A percentile compares a stretch with the other conserved stretches of the same genome.
Evolutionary conservation across 1,284 basidiomycete genomes (phyloP).

Genomic region (Xerocomus minutiporus): DNA sequence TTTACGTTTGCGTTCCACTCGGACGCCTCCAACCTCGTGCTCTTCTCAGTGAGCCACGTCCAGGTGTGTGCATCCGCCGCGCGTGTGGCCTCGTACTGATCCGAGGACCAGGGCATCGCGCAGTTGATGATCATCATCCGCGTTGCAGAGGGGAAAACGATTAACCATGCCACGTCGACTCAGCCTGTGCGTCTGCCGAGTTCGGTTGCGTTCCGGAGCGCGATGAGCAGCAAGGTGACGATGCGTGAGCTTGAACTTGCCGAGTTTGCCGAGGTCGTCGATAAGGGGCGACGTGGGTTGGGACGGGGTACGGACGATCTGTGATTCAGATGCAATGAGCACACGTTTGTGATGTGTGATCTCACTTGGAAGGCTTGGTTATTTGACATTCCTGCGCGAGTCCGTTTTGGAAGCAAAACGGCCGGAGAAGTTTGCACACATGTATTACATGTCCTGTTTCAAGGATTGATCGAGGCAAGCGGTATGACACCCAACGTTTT

Average conservation of each 20-base stretch:
- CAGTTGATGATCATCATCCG: slow-evolving; percentile 1
- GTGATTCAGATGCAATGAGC: neutral
- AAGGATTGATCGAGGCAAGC: too few species aligned
- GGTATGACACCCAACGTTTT: too few species aligned
- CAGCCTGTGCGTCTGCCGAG: neutral
- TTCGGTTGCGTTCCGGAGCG: slow-evolving; percentile 9
- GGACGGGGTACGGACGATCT: neutral
- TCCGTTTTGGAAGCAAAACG: too few species aligned
- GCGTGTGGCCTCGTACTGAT: slow-evolving; percentile 1
- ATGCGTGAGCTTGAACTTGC: neutral
- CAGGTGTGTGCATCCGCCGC: slow-evolving; percentile 18
- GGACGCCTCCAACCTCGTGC: neutral
- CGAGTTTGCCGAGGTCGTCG: neutral
- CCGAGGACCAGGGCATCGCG: too few species aligned
- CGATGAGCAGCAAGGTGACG: neutral
- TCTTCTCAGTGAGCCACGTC: too few species aligned
- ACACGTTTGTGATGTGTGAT: too few species aligned
- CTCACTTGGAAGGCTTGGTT: too few species aligned
- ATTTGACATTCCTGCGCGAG: too few species aligned
- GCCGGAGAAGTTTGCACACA: too few species aligned
- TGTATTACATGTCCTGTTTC: too few species aligned
- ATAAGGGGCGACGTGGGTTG: neutral
- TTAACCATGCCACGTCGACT: neutral
- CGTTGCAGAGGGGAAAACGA: too few species aligned
- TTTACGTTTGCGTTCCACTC: slow-evolving; percentile 23